Percentiles rank a stretch among this genome's conserved stretches.
Evolutionary conservation across 306 rosid species (phyloP).

Genomic region (Cicer judaicum): DNA sequence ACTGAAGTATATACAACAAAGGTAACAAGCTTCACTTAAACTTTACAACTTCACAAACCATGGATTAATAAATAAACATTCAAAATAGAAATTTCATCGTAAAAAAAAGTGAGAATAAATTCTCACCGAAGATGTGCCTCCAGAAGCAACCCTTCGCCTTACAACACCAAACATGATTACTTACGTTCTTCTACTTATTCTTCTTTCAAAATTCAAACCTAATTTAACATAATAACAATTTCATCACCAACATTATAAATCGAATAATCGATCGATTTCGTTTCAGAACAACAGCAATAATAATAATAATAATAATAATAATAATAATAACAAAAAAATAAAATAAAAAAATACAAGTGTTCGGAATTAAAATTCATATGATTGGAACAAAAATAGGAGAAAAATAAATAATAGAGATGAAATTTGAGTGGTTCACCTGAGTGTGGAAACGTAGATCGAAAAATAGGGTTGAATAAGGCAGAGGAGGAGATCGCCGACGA

Average conservation of each 20-base stretch:
- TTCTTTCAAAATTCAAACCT: constrained; percentile 40
- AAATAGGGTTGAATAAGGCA: constrained; percentile 22
- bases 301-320: not conserved
- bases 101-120: not conserved
- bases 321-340: not conserved
- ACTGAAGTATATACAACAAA: constrained; percentile 45
- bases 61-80: constrained; percentile 17
- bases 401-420: not conserved
- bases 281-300: not conserved
- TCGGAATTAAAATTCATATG: not conserved
- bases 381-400: not conserved
- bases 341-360: not conserved
- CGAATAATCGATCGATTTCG: not conserved
- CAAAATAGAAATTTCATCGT: not conserved
- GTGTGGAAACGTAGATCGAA: constrained; percentile 7
- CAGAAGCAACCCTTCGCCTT: constrained; percentile 75
- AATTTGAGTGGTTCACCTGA: not conserved
- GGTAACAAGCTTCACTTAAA: constrained; percentile 11
- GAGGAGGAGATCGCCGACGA: constrained; percentile 2
- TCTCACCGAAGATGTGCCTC: constrained; percentile 63
- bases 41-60: constrained; percentile 5
- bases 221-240: constrained; percentile 17
- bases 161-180: constrained; percentile 62
- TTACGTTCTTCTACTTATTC: constrained; percentile 1
- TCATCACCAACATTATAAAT: constrained; percentile 29